Evolutionary conservation across 768 basidiomycete species (phyloP).

Genomic region (Nidularia sp.): DNA sequence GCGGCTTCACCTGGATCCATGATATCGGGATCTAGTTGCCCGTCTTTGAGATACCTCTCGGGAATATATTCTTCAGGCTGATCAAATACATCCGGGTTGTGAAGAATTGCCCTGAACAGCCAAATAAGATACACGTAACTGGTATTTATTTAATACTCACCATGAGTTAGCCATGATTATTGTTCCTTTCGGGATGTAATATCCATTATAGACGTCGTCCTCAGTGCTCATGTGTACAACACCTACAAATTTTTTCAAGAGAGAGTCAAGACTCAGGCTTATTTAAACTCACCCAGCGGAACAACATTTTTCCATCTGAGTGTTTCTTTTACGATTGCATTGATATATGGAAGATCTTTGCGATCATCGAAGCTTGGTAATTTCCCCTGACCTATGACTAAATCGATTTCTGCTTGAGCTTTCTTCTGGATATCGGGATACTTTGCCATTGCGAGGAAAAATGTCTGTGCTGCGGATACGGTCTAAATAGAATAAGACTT

Average conservation of each 20-base stretch:
- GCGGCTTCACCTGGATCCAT: constrained; percentile 2
- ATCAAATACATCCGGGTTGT: constrained; percentile 4
- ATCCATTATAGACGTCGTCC: constrained; percentile 8
- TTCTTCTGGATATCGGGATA: constrained; percentile 29
- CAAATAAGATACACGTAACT: not conserved
- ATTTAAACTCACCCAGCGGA: not conserved
- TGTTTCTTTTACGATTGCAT: constrained; percentile 26
- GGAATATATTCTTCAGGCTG: constrained; percentile 4
- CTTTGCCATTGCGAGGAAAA: constrained; percentile 35
- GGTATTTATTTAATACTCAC: constrained; percentile 3
- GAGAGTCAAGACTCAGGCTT: not conserved
- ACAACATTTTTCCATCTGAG: not conserved
- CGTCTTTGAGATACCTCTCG: constrained; percentile 7
- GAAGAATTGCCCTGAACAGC: constrained; percentile 3
- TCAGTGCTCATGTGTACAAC: constrained; percentile 4
- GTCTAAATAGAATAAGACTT: constrained; percentile 14
- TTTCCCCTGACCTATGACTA: constrained; percentile 24
- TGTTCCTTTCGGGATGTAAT: constrained; percentile 8
- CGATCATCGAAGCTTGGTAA: constrained; percentile 30
- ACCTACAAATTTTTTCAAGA: not conserved
- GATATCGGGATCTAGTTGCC: constrained; percentile 2
- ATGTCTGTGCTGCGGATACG: constrained; percentile 19
- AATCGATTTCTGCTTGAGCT: constrained; percentile 39
- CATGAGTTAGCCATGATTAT: constrained; percentile 9
- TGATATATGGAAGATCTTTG: constrained; percentile 28